phyloP scores from a whole-genome alignment of 345 rosid genomes.

The Carallia brachiata region DNA sequence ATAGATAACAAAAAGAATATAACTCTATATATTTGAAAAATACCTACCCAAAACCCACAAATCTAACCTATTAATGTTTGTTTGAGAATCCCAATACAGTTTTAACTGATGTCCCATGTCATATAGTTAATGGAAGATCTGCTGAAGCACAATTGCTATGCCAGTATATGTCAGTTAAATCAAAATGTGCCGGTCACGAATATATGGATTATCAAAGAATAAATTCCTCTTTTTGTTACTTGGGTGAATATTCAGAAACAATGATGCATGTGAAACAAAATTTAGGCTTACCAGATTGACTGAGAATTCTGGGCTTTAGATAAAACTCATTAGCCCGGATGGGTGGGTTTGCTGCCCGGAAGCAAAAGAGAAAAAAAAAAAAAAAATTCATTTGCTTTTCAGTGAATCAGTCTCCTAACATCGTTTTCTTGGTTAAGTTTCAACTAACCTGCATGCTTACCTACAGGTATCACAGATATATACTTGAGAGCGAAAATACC shows the following conservation, averaged over 20 bases:
- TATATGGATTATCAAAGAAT: neutral
- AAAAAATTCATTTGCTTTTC: neutral
- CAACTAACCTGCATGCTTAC: conserved; percentile 28
- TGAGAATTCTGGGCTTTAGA: conserved; percentile 61
- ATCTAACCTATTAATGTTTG: neutral
- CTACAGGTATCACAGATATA: conserved; percentile 72
- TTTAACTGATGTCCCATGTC: neutral
- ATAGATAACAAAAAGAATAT: too few species aligned
- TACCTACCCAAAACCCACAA: neutral
- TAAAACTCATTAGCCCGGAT: conserved; percentile 83
- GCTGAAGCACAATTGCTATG: neutral
- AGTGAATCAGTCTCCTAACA: neutral
- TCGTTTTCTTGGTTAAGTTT: neutral
- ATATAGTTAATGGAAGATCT: neutral
- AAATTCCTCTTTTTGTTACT: neutral
- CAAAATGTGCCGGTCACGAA: neutral
- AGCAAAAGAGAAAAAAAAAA: conserved; percentile 6
- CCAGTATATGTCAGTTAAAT: conserved; percentile 1
- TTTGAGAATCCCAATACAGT: neutral
- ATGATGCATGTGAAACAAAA: conserved; percentile 16
- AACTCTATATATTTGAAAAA: neutral
- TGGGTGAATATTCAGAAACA: neutral
- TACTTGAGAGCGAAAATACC: conserved; percentile 66
- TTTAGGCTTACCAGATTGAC: conserved; percentile 59
- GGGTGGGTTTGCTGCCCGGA: conserved; percentile 80